These are phyloP conservation scores for Phytophthora chlamydospora DNA, from an alignment of 352 stramenopile genomes.

Conservation along the genomic window DNA sequence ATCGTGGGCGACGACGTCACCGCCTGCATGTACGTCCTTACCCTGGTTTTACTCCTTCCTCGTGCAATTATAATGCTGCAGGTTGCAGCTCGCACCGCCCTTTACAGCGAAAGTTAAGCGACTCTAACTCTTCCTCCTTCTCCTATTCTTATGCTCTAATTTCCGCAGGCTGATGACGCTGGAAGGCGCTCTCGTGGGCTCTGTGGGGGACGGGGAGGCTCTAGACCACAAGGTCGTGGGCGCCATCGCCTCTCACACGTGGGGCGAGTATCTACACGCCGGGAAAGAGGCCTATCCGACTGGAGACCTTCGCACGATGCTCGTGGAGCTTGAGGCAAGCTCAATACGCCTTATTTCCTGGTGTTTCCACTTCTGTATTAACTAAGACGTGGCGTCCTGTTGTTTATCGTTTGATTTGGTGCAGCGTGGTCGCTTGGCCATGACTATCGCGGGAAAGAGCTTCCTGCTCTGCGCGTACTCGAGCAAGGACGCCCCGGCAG, in stretches of 20 bases:
- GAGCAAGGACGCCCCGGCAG: conserved; percentile 51
- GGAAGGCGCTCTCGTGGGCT: conserved; percentile 84
- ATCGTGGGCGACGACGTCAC: conserved; percentile 78
- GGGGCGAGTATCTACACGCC: conserved; percentile 81
- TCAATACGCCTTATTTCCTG: not conserved
- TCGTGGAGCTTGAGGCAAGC: conserved; percentile 75
- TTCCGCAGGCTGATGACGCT: conserved; percentile 76
- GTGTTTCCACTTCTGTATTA: conserved; percentile 1
- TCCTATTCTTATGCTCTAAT: not conserved
- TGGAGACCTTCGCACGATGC: conserved; percentile 61
- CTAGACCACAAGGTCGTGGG: conserved; percentile 88
- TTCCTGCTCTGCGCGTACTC: conserved; percentile 86
- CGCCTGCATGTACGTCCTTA: conserved; percentile 72
- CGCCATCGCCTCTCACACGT: conserved; percentile 85
- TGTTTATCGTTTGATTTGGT: not conserved
- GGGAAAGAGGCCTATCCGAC: conserved; percentile 69
- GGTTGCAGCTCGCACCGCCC: conserved; percentile 1
- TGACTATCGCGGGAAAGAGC: conserved; percentile 66
- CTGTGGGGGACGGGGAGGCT: conserved; percentile 57
- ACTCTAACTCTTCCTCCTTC: not conserved
- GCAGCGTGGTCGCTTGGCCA: conserved; percentile 64
- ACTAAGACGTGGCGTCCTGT: not conserved
- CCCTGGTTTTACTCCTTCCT: not conserved
- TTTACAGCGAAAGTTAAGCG: conserved; percentile 13
- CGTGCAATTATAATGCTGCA: not conserved